Evolutionary conservation across 106 monocot species (phyloP).

Genomic region (Dioscorea zingiberensis): DNA sequence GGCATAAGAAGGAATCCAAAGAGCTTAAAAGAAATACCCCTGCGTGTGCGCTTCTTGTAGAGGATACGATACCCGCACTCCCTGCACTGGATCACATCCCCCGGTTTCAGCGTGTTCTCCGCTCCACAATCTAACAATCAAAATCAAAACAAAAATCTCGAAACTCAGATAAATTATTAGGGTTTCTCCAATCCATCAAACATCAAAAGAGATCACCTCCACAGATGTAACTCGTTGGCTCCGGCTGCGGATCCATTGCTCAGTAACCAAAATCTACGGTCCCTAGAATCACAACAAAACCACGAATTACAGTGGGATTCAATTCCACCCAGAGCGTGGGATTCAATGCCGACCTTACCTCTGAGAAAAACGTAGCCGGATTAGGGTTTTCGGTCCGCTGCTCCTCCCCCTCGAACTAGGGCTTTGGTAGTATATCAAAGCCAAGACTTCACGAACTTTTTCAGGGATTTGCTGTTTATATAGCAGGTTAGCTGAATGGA

Average conservation of each 20-base stretch:
- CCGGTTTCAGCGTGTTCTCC: constrained; percentile 78
- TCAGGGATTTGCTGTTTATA: too few species aligned
- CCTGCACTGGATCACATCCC: constrained; percentile 80
- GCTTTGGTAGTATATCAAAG: too few species aligned
- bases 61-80: constrained; percentile 93
- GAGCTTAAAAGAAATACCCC: constrained; percentile 23
- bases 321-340: too few species aligned
- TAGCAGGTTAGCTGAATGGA: too few species aligned
- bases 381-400: too few species aligned
- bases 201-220: constrained; percentile 28
- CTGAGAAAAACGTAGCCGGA: too few species aligned
- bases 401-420: too few species aligned
- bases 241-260: constrained; percentile 55
- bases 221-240: constrained; percentile 52
- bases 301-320: too few species aligned
- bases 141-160: neutral
- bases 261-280: neutral
- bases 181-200: neutral
- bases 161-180: neutral
- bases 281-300: neutral
- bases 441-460: too few species aligned
- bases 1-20: neutral
- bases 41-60: constrained; percentile 88
- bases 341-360: too few species aligned
- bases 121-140: constrained; percentile 60